These are phyloP conservation scores for Periconia sp. DNA, from an alignment of 2,329 filamentous ascomycete species.

Conservation along the genomic window DNA sequence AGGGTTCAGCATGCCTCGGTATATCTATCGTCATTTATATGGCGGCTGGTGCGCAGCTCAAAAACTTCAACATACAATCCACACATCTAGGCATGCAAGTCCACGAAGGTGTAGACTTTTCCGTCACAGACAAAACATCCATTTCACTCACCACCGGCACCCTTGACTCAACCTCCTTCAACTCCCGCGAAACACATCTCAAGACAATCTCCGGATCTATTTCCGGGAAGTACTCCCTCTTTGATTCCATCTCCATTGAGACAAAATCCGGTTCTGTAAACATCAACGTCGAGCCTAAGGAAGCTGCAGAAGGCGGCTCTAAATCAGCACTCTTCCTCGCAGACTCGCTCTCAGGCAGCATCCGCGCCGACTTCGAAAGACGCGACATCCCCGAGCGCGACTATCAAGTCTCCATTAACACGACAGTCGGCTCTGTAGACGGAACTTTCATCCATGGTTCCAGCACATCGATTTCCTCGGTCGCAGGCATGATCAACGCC, in stretches of 20 bases:
- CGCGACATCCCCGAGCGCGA: conserved; percentile 48
- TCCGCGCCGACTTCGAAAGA: conserved; percentile 43
- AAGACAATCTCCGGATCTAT: conserved; percentile 49
- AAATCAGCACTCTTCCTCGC: conserved; percentile 46
- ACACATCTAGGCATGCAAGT: conserved; percentile 48
- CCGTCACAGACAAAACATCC: conserved; percentile 38
- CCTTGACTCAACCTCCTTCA: conserved; percentile 39
- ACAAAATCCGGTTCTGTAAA: conserved; percentile 51
- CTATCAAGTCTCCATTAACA: conserved; percentile 48
- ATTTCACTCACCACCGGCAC: conserved; percentile 44
- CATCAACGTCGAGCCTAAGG: conserved; percentile 47
- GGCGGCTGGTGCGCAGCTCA: conserved; percentile 35
- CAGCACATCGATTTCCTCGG: conserved; percentile 41
- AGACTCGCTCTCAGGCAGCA: conserved; percentile 44
- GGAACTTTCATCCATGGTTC: conserved; percentile 51
- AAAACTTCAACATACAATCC: conserved; percentile 42
- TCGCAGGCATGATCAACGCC: conserved; percentile 46
- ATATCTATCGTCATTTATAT: conserved; percentile 47
- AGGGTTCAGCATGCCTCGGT: conserved; percentile 42
- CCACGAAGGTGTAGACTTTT: conserved; percentile 36
- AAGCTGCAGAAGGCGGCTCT: conserved; percentile 31
- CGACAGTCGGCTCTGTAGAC: conserved; percentile 44
- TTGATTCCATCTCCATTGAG: conserved; percentile 48
- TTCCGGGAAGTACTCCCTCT: conserved; percentile 48
- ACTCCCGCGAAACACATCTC: conserved; percentile 48